These are phyloP conservation scores for Backusella tarrabulga DNA, from an alignment of 192 early-diverging fungal species.

Conservation along the genomic window DNA sequence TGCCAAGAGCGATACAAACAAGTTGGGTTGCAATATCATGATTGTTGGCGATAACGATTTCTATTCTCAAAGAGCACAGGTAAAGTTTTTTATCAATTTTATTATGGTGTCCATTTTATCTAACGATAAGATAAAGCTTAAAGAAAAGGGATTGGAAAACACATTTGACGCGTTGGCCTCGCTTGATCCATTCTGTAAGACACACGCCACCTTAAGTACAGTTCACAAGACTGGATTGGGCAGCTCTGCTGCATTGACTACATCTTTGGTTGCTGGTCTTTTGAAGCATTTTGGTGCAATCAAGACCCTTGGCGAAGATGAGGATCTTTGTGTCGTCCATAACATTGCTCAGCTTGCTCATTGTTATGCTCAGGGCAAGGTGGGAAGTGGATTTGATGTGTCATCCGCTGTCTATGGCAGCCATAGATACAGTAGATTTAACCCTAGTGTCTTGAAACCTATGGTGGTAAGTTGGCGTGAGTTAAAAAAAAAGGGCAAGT, in stretches of 20 bases:
- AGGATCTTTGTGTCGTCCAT: conserved; percentile 64
- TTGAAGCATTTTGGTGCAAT: conserved; percentile 71
- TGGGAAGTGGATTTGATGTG: conserved; percentile 97
- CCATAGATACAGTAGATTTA: conserved; percentile 85
- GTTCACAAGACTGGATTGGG: conserved; percentile 98
- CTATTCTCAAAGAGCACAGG: conserved; percentile 93
- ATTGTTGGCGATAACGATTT: conserved; percentile 97
- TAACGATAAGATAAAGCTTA: not conserved
- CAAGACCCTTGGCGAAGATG: conserved; percentile 7
- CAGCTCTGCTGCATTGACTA: conserved; percentile 94
- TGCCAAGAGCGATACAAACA: conserved; percentile 16
- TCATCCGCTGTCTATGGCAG: conserved; percentile 89
- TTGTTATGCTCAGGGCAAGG: conserved; percentile 97
- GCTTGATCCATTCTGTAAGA: conserved; percentile 53
- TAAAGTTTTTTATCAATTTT: conserved; percentile 19
- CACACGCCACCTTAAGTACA: conserved; percentile 55
- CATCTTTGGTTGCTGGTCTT: conserved; percentile 82
- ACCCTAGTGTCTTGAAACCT: conserved; percentile 58
- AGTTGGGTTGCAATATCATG: conserved; percentile 61
- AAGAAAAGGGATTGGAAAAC: conserved; percentile 6
- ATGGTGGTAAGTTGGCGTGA: conserved; percentile 47
- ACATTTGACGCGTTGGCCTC: conserved; percentile 4
- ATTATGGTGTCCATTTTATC: not conserved
- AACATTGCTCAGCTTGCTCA: conserved; percentile 90
- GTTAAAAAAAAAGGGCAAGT: not conserved